A percentile compares a stretch with the other conserved stretches of the same genome.
These are phyloP conservation scores for Friedmanniomyces simplex DNA, from an alignment of 495 filamentous ascomycete genomes.

Conservation along the genomic window DNA sequence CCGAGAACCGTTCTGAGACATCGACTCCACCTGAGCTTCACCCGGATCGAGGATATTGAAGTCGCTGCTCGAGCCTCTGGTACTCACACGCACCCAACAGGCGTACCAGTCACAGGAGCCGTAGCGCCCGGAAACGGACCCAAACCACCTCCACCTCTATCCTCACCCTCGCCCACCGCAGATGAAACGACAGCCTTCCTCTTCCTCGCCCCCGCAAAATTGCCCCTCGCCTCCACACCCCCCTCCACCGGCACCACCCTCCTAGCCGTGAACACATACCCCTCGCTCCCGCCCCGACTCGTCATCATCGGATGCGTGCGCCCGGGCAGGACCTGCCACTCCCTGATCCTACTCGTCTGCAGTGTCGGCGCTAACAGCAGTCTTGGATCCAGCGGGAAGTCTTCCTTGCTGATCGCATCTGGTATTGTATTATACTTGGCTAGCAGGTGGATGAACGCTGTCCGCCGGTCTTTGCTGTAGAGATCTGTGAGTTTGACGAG, in stretches of 20 bases:
- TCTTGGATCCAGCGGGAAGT: constrained; percentile 77
- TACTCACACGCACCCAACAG: too few species aligned
- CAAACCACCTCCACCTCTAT: too few species aligned
- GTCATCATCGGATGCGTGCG: constrained; percentile 94
- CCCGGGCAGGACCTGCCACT: constrained; percentile 86
- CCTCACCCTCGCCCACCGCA: too few species aligned
- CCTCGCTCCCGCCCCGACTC: constrained; percentile 73
- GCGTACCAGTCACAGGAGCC: too few species aligned
- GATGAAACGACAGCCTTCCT: too few species aligned
- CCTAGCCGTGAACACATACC: constrained; percentile 77
- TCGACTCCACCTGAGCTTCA: too few species aligned
- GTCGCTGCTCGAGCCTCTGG: too few species aligned
- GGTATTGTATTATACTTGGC: constrained; percentile 29
- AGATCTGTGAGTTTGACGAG: constrained; percentile 63
- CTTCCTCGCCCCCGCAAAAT: constrained; percentile 46
- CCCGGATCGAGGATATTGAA: too few species aligned
- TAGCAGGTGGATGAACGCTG: constrained; percentile 48
- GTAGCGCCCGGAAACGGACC: too few species aligned
- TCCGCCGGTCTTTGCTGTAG: constrained; percentile 64
- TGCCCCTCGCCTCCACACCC: constrained; percentile 72
- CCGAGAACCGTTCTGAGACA: too few species aligned
- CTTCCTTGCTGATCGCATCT: constrained; percentile 34
- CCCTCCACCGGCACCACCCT: constrained; percentile 68
- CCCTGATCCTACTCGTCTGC: constrained; percentile 61
- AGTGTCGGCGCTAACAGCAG: constrained; percentile 67